Base-by-base conservation (phyloP, 2,329 filamentous ascomycete species). In the Tolypocladium amazonense region DNA sequence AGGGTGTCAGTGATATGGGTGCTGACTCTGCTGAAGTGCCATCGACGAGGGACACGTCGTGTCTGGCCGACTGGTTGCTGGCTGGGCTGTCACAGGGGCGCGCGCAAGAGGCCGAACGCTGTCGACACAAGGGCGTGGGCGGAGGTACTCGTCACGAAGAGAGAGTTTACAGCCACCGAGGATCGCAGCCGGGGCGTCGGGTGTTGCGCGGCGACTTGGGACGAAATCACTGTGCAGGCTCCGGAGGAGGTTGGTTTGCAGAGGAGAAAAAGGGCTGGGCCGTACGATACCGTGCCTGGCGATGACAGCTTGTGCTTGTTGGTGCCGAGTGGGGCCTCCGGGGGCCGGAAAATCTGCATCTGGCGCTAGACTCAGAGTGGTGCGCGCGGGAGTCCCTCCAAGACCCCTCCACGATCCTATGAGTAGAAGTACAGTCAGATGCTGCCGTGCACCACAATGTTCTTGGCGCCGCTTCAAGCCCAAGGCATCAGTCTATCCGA, bases 371-470 rank as follows among this genome's bases (percentile, higher is more conserved):
- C 55, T 45, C n/a, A n/a, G n/a, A 14, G 4, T 41, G 33, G 7
- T 39, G 54, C 30, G 38, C n/a, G 7, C 35, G 14, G 5, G 45
- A n/a, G 8, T 14, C 45, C 45, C 45, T 50, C 45, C 25, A 20
- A 5, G 41, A 11, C 41, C 41, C 41, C 41, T 45, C 41, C 41
- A 45, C 11, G 41, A 23, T 7, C 20, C 41, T 66, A n/a, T n/a
- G n/a, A n/a, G n/a, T n/a, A n/a, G n/a, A n/a, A n/a, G n/a, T 96
- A 90, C 79, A 86, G 85, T 63, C 91, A 96, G 77, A 89, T 96
- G 87, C 84, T 95, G 50, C 89, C 90, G 35, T 96, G 91, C 75
- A 94, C 87, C 58, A 86, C 88, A 67, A 92, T 92, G 78, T 75
- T 96, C 27, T 78, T 83, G 8, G 89, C 94, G 61, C 81, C 96